Percentiles rank a stretch among this genome's conserved stretches.
Evolutionary conservation across 1,284 basidiomycete genomes (phyloP).

Genomic region (Fomitopsis palustris): DNA sequence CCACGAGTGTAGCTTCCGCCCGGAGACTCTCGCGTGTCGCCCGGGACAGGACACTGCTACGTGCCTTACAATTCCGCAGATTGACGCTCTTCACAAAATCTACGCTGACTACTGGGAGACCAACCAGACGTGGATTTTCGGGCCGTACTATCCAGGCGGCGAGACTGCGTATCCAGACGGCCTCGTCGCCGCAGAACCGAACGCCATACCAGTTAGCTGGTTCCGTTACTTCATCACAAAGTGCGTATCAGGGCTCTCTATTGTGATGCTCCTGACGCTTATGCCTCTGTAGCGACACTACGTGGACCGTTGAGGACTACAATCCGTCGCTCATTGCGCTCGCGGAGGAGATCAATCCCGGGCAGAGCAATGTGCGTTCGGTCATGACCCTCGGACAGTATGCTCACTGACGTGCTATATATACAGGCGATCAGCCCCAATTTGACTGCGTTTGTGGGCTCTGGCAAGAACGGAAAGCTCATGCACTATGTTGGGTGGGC

Average conservation of each 20-base stretch:
- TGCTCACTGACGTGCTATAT: background rate
- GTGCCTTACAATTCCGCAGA: constrained; percentile 30
- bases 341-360: constrained; percentile 19
- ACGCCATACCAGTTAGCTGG: constrained; percentile 11
- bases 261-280: background rate
- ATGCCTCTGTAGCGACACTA: constrained; percentile 13
- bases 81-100: constrained; percentile 28
- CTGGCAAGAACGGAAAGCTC: constrained; percentile 25
- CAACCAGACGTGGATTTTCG: constrained; percentile 21
- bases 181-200: constrained; percentile 8
- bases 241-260: constrained; percentile 2
- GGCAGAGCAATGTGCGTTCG: constrained; percentile 6
- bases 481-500: constrained; percentile 30
- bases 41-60: constrained; percentile 18
- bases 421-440: constrained; percentile 22
- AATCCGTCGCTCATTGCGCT: constrained; percentile 13
- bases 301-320: constrained; percentile 16
- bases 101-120: constrained; percentile 27
- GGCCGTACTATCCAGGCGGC: constrained; percentile 22
- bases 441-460: constrained; percentile 24
- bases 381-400: background rate
- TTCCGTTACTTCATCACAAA: constrained; percentile 18
- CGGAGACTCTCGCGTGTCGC: constrained; percentile 26
- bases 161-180: constrained; percentile 13
- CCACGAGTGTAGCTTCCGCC: constrained; percentile 21